Base-by-base conservation (phyloP, 306 rosid species). In the Cucumis melo region DNA sequence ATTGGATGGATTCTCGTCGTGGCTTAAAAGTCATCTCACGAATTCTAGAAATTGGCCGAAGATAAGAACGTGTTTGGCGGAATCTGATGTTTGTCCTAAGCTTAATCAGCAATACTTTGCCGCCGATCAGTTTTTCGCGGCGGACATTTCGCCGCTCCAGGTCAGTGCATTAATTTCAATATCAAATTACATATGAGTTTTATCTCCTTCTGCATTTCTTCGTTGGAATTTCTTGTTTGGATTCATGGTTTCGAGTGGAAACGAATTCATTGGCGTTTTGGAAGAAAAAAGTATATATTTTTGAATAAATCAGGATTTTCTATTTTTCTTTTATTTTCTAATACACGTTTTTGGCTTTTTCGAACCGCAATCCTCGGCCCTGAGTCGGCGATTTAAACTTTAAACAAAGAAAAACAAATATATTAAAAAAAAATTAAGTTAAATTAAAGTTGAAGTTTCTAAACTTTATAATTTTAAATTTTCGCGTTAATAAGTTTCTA, bases 131-230 rank as follows among this genome's bases (percentile, higher is more conserved):
- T 94, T 94, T 75, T 87, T 86, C 83, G 42, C 34, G 19, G 93
- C 93, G 78, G 90, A 73, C 29, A 80, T 94, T 81, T 85, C 97
- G 58, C 97, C 99, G 38, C 88, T 90, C 24, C 96, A 94, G 99
- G 99, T 82, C 74, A 77, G 63, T 73, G 42, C 20, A 39, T 39
- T n/a, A 10, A 21, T 56, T 74, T 4, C 21, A 7, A 8, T 1
- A 9, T 61, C 1, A 0, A 32, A 53, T 6, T 54, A 41, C 1
- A 16, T 36, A 15, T 8, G 11, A 64, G 9, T 10, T 17, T 19
- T 27, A 27, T 27, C 29, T 27, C 29, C 29, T 27, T 27, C 29
- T 20, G 1, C n/a, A 7, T 15, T 21, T 44, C 21, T 51, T 51
- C 56, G 5, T 3, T 34, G 12, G 19, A n/a, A n/a, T 67, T 67